phyloP scores from a whole-genome alignment of 2,329 filamentous ascomycete genomes.

The Tothia fuscella region DNA sequence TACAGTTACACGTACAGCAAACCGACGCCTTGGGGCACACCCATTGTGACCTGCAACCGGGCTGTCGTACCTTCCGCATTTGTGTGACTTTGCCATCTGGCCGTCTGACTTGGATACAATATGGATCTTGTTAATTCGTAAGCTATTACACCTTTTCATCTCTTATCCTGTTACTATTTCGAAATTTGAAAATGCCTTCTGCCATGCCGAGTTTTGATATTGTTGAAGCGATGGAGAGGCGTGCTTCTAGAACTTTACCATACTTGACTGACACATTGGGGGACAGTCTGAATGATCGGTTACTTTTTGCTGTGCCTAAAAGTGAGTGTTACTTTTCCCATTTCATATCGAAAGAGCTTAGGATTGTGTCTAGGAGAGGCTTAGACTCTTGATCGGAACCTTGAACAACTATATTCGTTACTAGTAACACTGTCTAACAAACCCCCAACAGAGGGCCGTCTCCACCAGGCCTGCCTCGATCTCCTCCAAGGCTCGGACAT shows the following conservation, averaged over 20 bases:
- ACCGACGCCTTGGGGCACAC: too few relatives aligned
- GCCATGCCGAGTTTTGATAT: neutral
- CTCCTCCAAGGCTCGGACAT: constrained; percentile 90
- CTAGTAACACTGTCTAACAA: constrained; percentile 13
- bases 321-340: constrained; percentile 56
- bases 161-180: neutral
- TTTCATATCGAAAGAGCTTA: constrained; percentile 6
- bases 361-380: too few relatives aligned
- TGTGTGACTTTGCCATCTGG: too few relatives aligned
- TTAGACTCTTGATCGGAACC: constrained; percentile 10
- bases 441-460: constrained; percentile 66
- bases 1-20: too few relatives aligned
- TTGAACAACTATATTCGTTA: constrained; percentile 2
- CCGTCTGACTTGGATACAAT: too few relatives aligned
- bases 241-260: neutral
- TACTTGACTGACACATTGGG: constrained; percentile 10
- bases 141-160: neutral
- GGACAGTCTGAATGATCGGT: constrained; percentile 71
- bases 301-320: constrained; percentile 96
- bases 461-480: constrained; percentile 78
- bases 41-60: too few relatives aligned
- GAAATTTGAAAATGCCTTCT: too few relatives aligned
- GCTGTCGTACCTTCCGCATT: too few relatives aligned
- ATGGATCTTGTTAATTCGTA: constrained; percentile 6
- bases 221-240: neutral